Base-by-base conservation (phyloP, 352 stramenopile genomes). In the Phytophthora pluvialis region DNA sequence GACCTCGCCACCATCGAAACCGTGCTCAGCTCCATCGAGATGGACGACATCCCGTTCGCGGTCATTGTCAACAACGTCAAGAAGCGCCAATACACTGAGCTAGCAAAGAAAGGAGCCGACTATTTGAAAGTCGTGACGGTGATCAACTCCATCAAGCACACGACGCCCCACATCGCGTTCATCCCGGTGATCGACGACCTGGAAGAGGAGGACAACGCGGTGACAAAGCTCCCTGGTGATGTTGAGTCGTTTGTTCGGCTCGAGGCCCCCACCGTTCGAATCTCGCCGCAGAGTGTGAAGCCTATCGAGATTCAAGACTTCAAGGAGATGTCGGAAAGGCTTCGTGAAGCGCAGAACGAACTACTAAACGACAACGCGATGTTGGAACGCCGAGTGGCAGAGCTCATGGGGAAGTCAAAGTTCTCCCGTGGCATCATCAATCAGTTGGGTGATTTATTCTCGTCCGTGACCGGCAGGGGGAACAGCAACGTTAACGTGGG, bases 61-160 rank as follows among this genome's bases (percentile, higher is more conserved):
- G n/a, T 65, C 39, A 52, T 73, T 32, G 46, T 73, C 33, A 73
- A 73, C 40, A 60, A 54, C 40, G 25, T 73, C 5, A 53, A 53
- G 21, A 61, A 56, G 16, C 42, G 48, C 3, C 66, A 70, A 46
- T 64, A 64, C 38, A n/a, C n/a, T n/a, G n/a, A n/a, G n/a, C n/a
- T n/a, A n/a, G n/a, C n/a, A n/a, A n/a, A n/a, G n/a, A n/a, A 53
- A 25, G 66, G 43, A 11, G 13, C 12, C 13, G 59, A 70, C 12
- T 61, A 50, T 25, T n/a, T 32, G 12, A 32, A 51, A 36, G 44
- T 67, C n/a, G 59, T 51, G 5, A 40, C 35, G 21, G 0, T 66
- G 18, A 39, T 70, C 18, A 62, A 74, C 28, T 36, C 36, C 21
- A 29, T 33, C 13, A 45, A 43, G 6, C 42, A 67, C 26, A n/a